Base-by-base conservation (phyloP, 768 basidiomycete species). In the Dictyophora rubrovolvata region DNA sequence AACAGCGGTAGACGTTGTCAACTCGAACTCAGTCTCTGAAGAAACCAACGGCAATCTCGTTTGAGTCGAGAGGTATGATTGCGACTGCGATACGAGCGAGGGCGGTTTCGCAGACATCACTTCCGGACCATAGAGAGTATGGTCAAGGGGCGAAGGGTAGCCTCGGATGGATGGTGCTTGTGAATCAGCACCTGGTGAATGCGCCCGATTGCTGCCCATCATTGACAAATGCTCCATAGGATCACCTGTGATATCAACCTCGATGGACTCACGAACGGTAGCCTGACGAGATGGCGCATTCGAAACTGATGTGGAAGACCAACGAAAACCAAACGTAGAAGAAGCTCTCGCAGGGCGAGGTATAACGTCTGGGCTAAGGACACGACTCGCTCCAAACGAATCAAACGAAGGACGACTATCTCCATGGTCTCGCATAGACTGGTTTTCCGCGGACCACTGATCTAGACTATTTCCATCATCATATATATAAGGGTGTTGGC, bases 321-420 rank as follows among this genome's bases (percentile, higher is more conserved):
- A 48, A 37, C 57, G 21, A 28, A 51, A 59, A 33, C 57, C 57
- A 46, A 59, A 59, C 22, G 57, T 59, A 11, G 57, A 59, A 21
- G 57, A 59, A 14, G 57, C 57, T 21, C 57, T 36, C 20, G 57
- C 23, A 36, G 48, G 57, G 11, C 50, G 37, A 14, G 34, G 48
- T 5, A 42, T 42, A 11, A 14, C 48, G 12, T 56, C 55, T 14
- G 57, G 50, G 35, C 57, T 52, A 16, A 33, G 57, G 18, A 59
- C 57, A 37, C 57, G 57, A 23, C 48, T 22, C 54, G 54, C 54
- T 16, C 54, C 54, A 46, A 36, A 59, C 17, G 57, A 59, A 35
- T 59, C 57, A 21, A 59, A 59, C 20, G 57, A 59, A 22, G 57
- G 57, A 51, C 57, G 57, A 52, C 49, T 51, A n/a, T 36, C 49